These are phyloP conservation scores for Podila epigama DNA, from an alignment of 192 early-diverging fungal genomes.

Conservation along the genomic window DNA sequence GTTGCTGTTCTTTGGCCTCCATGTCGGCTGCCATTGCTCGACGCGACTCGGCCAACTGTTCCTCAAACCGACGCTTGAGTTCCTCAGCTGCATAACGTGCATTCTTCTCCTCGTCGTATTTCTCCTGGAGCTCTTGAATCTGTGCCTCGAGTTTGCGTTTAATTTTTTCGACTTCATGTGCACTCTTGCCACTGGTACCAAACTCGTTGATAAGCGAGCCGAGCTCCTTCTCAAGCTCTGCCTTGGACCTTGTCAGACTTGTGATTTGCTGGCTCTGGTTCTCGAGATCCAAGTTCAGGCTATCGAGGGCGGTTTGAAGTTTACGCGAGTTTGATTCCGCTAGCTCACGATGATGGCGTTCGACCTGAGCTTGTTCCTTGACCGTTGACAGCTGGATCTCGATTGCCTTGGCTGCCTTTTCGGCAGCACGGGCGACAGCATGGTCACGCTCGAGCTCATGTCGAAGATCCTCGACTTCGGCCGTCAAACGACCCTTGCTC, in stretches of 20 bases:
- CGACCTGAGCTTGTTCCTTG: slow-evolving; percentile 64
- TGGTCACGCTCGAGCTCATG: slow-evolving; percentile 81
- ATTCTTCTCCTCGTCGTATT: slow-evolving; percentile 69
- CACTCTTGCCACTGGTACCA: slow-evolving; percentile 74
- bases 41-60: slow-evolving; percentile 73
- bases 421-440: slow-evolving; percentile 69
- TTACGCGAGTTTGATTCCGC: slow-evolving; percentile 68
- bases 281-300: slow-evolving; percentile 66
- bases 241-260: slow-evolving; percentile 66
- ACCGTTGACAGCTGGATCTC: slow-evolving; percentile 61
- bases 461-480: slow-evolving; percentile 80
- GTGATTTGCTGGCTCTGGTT: slow-evolving; percentile 60
- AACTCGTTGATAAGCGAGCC: slow-evolving; percentile 73
- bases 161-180: slow-evolving; percentile 77
- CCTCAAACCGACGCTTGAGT: slow-evolving; percentile 69
- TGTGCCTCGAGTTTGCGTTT: slow-evolving; percentile 67
- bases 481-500: slow-evolving; percentile 66
- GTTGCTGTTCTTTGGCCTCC: slow-evolving; percentile 70
- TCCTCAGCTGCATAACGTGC: slow-evolving; percentile 69
- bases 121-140: slow-evolving; percentile 65
- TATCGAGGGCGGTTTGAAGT: slow-evolving; percentile 64
- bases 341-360: slow-evolving; percentile 63
- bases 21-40: slow-evolving; percentile 68
- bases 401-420: slow-evolving; percentile 64
- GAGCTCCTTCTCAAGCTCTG: slow-evolving; percentile 71